These are phyloP conservation scores for Fusarium sp. DNA, from an alignment of 2,329 filamentous ascomycete species.

Conservation along the genomic window DNA sequence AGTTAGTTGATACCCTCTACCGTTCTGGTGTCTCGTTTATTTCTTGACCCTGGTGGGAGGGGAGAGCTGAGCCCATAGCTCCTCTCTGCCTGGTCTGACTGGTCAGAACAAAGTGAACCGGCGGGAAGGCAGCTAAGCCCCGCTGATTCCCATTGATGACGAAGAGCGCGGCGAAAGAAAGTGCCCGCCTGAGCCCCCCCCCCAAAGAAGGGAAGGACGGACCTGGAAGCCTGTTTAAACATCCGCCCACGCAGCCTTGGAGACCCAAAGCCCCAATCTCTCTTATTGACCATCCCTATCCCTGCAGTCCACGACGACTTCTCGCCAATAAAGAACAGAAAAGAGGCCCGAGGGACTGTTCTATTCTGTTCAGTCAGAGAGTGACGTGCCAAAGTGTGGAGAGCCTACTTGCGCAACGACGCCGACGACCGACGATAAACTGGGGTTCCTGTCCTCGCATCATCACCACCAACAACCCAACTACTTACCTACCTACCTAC, in stretches of 20 bases:
- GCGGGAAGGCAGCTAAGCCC: slow-evolving; percentile 31
- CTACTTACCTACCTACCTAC: neutral
- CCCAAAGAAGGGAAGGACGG: neutral
- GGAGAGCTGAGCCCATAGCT: slow-evolving; percentile 13
- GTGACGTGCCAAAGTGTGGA: slow-evolving; percentile 34
- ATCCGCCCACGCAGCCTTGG: neutral
- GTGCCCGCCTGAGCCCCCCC: slow-evolving; percentile 5
- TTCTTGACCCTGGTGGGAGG: neutral
- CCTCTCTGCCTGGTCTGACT: neutral
- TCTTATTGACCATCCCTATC: neutral
- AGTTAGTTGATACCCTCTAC: too few relatives aligned
- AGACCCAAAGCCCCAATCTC: neutral
- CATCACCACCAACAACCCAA: slow-evolving; percentile 3
- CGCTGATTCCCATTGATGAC: slow-evolving; percentile 35
- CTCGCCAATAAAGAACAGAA: neutral
- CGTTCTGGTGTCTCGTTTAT: too few relatives aligned
- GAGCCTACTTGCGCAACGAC: slow-evolving; percentile 20
- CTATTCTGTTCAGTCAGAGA: slow-evolving; percentile 10
- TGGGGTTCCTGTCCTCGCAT: slow-evolving; percentile 31
- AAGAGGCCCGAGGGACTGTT: neutral
- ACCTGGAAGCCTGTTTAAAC: slow-evolving; percentile 24
- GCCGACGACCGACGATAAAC: slow-evolving; percentile 24
- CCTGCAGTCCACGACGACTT: slow-evolving; percentile 14
- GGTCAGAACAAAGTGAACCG: neutral
- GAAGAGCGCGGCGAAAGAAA: slow-evolving; percentile 22